These are phyloP conservation scores for Paecilomyces variotii DNA, from an alignment of 2,329 filamentous ascomycete species.

Conservation along the genomic window DNA sequence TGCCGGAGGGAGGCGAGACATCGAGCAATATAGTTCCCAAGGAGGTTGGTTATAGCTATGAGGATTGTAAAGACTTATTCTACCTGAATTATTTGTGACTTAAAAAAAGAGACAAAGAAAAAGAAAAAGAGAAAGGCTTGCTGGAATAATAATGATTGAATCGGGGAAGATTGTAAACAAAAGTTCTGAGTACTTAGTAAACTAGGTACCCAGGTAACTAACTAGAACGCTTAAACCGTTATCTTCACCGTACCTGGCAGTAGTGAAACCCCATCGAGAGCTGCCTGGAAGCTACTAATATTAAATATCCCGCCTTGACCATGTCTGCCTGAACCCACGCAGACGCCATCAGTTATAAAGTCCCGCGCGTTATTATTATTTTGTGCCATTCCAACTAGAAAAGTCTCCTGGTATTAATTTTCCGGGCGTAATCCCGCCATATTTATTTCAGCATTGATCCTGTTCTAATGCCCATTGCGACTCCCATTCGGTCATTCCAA, in stretches of 20 bases:
- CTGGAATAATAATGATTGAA: too few species aligned
- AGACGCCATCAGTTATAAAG: not conserved
- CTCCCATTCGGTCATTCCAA: not conserved
- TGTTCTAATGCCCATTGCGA: not conserved
- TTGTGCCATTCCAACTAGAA: not conserved
- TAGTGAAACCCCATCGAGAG: not conserved
- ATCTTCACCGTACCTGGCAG: not conserved
- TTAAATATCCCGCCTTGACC: not conserved
- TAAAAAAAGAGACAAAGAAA: too few species aligned
- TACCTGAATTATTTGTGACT: not conserved
- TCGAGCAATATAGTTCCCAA: not conserved
- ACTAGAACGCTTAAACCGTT: too few species aligned
- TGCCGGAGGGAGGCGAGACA: not conserved
- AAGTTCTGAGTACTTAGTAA: too few species aligned
- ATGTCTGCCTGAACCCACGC: not conserved
- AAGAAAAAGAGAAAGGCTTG: too few species aligned
- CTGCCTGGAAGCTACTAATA: not conserved
- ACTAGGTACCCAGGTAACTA: too few species aligned
- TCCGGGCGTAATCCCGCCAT: not conserved
- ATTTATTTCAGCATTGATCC: too few species aligned
- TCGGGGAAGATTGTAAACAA: too few species aligned
- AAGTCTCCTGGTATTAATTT: not conserved
- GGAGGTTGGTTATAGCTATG: not conserved
- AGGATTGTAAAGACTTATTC: not conserved
- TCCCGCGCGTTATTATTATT: not conserved